Evolutionary conservation across 1,284 basidiomycete genomes (phyloP), one percentile per base, ranked within the genome.

Genomic region (Fistulinella staudtii): DNA sequence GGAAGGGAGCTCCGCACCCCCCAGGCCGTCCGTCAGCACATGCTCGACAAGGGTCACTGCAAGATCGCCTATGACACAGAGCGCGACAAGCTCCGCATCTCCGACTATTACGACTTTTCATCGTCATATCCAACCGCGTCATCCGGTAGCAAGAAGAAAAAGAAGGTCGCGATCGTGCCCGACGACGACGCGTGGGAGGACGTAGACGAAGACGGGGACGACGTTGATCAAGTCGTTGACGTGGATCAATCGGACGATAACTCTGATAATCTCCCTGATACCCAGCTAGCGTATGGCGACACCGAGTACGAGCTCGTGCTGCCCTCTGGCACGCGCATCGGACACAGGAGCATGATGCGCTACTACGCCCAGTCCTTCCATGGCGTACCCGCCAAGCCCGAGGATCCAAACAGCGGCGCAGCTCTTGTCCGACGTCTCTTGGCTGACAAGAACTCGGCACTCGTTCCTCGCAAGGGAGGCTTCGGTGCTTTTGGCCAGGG

Each of bases 31-130:
- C 74, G 93, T 53, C 90, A 89, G 59, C 93, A 97, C 61, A 97
- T 97, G 94, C 53, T 82, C 41, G 93, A 94, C 71, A 97, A 96
- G 69, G 78, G 78, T 33, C 96, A 99, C 60, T 97, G 94, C 78
- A 97, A 97, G 69, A 81, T 99, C 49, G 89, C 91, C 0, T 99
- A 97, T 64, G 89, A 93, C 43, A 71, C 76, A 1, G 83, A 89
- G 54, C 67, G 75, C 34, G 92, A 98, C 57, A 77, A 83, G 37
- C 77, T 95, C 36, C 93, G 97, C 60, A 57, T 96, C 6, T 89
- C 93, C 0, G 95, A 98, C 56, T 98, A 79, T 63, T 99, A 98
- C 69, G 92, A 97, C 66, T 99, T 95, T 65, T 77, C 82, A 0
- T 69, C 76, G 2, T 90, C 85, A 15, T 94, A 94, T 59, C 85